Base-by-base conservation (phyloP, 2,329 filamentous ascomycete genomes). In the Catunica adiposa region DNA sequence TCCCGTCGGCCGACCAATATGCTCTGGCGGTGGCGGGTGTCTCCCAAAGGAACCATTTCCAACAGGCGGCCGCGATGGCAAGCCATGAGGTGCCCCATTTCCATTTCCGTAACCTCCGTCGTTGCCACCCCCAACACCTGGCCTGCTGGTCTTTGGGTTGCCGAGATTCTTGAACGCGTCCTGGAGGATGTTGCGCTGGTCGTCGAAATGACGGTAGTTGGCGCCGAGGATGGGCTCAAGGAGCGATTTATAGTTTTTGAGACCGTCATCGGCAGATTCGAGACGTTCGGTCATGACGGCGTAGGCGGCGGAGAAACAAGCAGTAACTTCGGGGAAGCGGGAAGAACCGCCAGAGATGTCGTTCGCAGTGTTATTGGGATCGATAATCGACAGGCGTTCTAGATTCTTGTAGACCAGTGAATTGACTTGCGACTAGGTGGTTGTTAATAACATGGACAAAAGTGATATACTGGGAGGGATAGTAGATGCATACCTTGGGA, bases 341-440 rank as follows among this genome's bases (percentile, higher is more conserved):
- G 73, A 76, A 0, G 89, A 92, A 8, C 89, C 89, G 8, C 89
- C 89, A 0, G 92, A 83, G 25, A 98, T 92, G 64, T 98, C 92
- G 66, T 97, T 97, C 25, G 75, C 71, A 0, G 78, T 66, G 58
- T 86, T 85, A 66, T 97, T 95, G 0, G 92, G 92, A 64, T 98
- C 92, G 58, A 95, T 84, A 62, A 98, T 95, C 7, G 84, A 86
- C 1, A 98, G 73, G 1, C 88, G 80, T 53, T 83, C 74, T 14
- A 67, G 68, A 63, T 82, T 82, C 62, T 77, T 78, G 63, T 83
- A 79, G 3, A 72, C 67, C 53, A 81, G 66, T 0, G 64, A 64
- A 29, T 60, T 66, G 15, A 76, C 73, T 25, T 71, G 64, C 38
- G 64, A 67, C 75, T 79, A 31, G 23, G 23, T 56, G 58, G n/a